phyloP scores from a whole-genome alignment of 116 monocot genomes.

The Iris pallida region DNA sequence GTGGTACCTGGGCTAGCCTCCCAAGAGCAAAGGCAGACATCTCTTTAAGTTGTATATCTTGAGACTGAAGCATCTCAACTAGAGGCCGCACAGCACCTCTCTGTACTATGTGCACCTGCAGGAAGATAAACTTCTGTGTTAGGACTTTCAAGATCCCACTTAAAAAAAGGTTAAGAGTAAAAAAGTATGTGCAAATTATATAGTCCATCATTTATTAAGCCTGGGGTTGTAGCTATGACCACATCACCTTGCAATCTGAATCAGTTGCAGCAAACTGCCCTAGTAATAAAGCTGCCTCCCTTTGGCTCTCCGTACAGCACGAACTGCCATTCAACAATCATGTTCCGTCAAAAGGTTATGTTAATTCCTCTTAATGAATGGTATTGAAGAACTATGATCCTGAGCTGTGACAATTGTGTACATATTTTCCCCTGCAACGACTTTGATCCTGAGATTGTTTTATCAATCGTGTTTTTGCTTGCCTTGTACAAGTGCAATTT shows the following conservation, averaged over 20 bases:
- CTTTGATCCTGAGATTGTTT: too few species aligned
- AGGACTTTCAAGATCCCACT: neutral
- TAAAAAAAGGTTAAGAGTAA: neutral
- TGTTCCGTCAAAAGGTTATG: conserved; percentile 8
- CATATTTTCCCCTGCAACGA: neutral
- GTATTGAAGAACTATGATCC: neutral
- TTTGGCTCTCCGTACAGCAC: conserved; percentile 89
- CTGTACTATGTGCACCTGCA: conserved; percentile 92
- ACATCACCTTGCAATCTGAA: conserved; percentile 91
- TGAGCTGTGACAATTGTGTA: neutral
- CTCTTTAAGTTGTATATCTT: conserved; percentile 88
- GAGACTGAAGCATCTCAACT: conserved; percentile 90
- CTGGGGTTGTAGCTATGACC: neutral
- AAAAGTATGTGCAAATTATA: neutral
- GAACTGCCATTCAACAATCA: conserved; percentile 51
- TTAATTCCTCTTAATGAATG: neutral
- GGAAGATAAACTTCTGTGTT: conserved; percentile 4
- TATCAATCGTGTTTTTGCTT: too few species aligned
- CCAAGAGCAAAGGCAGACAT: conserved; percentile 99
- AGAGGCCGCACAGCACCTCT: conserved; percentile 88
- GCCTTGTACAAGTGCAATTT: too few species aligned
- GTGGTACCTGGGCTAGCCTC: conserved; percentile 86
- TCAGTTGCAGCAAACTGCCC: conserved; percentile 99
- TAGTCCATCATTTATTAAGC: neutral
- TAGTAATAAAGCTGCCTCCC: conserved; percentile 92